These are phyloP conservation scores for Arachnomyces sp. DNA, from an alignment of 2,329 filamentous ascomycete species.

Conservation along the genomic window DNA sequence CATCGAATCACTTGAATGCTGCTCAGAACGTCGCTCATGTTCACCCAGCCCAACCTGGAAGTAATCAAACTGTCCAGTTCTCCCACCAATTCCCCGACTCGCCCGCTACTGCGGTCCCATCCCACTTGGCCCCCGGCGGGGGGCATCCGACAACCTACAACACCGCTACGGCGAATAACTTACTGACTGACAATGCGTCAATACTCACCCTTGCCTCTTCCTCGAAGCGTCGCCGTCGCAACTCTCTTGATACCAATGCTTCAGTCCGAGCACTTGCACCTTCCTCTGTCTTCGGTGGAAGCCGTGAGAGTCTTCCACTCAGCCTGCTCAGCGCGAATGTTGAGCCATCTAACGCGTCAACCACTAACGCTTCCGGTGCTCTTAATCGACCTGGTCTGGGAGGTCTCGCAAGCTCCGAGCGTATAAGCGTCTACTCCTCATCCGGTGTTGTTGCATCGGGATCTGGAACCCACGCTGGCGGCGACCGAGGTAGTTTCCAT, in stretches of 20 bases:
- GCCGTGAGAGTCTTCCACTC: constrained; percentile 54
- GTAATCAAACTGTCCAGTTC: constrained; percentile 42
- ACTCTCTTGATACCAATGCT: constrained; percentile 58
- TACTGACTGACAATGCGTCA: constrained; percentile 58
- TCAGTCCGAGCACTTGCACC: constrained; percentile 57
- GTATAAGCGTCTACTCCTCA: constrained; percentile 65
- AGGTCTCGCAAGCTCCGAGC: constrained; percentile 49
- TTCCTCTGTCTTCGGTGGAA: constrained; percentile 56
- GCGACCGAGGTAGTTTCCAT: constrained; percentile 77
- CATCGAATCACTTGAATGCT: constrained; percentile 39
- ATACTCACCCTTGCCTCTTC: constrained; percentile 58
- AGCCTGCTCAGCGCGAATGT: constrained; percentile 52
- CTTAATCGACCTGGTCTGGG: constrained; percentile 43
- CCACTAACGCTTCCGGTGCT: constrained; percentile 31
- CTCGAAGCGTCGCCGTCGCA: constrained; percentile 53
- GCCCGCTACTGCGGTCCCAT: constrained; percentile 52
- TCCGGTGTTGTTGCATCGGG: constrained; percentile 48
- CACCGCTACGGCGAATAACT: constrained; percentile 53
- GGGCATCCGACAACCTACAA: constrained; percentile 49
- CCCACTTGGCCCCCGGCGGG: constrained; percentile 47
- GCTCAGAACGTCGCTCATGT: constrained; percentile 25
- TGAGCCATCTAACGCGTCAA: constrained; percentile 34
- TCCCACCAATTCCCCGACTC: constrained; percentile 54
- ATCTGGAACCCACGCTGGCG: constrained; percentile 40
- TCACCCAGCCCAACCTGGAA: constrained; percentile 29